Evolutionary conservation across 2,329 filamentous ascomycete species (phyloP).

Genomic region (Clathrospora elynae): DNA sequence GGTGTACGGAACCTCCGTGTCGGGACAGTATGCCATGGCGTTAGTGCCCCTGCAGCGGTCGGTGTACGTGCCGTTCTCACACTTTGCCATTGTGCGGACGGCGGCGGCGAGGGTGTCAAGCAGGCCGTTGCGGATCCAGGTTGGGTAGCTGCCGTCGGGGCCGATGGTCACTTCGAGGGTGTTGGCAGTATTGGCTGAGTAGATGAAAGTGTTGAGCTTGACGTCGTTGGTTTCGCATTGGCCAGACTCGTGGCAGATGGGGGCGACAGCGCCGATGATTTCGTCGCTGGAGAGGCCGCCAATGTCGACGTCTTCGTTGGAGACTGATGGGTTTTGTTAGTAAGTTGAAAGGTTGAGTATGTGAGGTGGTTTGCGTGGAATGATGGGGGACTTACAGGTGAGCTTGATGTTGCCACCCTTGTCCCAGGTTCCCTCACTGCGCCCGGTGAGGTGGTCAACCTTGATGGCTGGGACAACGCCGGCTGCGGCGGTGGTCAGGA

Average conservation of each 20-base stretch:
- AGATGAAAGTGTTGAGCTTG: slow-evolving; percentile 4
- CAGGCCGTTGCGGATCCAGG: slow-evolving; percentile 23
- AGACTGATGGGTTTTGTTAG: slow-evolving; percentile 25
- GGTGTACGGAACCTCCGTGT: slow-evolving; percentile 8
- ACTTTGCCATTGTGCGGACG: slow-evolving; percentile 15
- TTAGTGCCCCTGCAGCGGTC: slow-evolving; percentile 5
- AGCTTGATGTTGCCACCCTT: slow-evolving; percentile 17
- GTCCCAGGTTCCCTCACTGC: slow-evolving; percentile 12
- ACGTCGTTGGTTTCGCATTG: slow-evolving; percentile 25
- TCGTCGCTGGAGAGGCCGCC: slow-evolving; percentile 15
- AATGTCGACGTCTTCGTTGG: slow-evolving; percentile 30
- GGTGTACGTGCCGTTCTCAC: slow-evolving; percentile 9
- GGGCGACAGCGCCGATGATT: slow-evolving; percentile 15
- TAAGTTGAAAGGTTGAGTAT: not conserved
- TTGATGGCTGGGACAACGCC: slow-evolving; percentile 9
- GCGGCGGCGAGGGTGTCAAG: slow-evolving; percentile 15
- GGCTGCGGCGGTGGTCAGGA: slow-evolving; percentile 13
- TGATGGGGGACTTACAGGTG: slow-evolving; percentile 8
- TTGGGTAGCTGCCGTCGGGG: slow-evolving; percentile 17
- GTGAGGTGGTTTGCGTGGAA: not conserved
- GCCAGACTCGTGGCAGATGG: slow-evolving; percentile 21
- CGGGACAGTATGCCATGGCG: slow-evolving; percentile 4
- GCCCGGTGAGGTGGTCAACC: slow-evolving; percentile 7
- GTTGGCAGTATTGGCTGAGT: not conserved
- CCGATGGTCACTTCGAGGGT: slow-evolving; percentile 17